Evolutionary conservation across 371 early-diverging fungal species (phyloP).

Genomic region (Syncephalastrum contaminatum): DNA sequence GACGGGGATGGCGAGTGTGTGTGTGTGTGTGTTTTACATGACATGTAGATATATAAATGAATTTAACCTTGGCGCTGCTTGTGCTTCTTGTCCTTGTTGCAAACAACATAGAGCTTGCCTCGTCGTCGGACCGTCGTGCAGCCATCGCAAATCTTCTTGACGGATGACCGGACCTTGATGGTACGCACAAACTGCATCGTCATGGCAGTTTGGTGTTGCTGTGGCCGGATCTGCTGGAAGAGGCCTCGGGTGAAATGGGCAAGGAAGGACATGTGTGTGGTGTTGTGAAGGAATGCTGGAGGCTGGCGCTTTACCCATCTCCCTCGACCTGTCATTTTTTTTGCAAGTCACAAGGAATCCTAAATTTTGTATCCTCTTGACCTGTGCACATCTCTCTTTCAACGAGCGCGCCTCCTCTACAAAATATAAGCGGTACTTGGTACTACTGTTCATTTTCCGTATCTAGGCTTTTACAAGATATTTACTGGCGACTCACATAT

Average conservation of each 20-base stretch:
- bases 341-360: no score
- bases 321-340: no score
- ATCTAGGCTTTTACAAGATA: no score
- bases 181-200: constrained; percentile 56
- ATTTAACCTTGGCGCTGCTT: constrained; percentile 82
- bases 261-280: constrained; percentile 28
- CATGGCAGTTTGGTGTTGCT: constrained; percentile 23
- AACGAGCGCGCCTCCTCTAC: no score
- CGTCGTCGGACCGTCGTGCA: constrained; percentile 79
- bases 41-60: not conserved
- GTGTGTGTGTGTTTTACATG: no score
- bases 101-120: constrained; percentile 75
- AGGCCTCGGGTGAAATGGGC: constrained; percentile 28
- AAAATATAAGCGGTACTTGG: no score
- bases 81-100: constrained; percentile 80
- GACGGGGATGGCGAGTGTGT: no score
- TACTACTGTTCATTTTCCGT: no score
- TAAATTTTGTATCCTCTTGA: no score
- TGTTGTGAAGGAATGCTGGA: not conserved
- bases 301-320: not conserved
- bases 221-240: constrained; percentile 31
- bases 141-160: constrained; percentile 81
- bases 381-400: no score
- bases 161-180: constrained; percentile 82
- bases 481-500: no score